Evolutionary conservation across 1,284 basidiomycete genomes (phyloP), one percentile per base, ranked within the genome.

Genomic region (Apiotrichum gamsii): DNA sequence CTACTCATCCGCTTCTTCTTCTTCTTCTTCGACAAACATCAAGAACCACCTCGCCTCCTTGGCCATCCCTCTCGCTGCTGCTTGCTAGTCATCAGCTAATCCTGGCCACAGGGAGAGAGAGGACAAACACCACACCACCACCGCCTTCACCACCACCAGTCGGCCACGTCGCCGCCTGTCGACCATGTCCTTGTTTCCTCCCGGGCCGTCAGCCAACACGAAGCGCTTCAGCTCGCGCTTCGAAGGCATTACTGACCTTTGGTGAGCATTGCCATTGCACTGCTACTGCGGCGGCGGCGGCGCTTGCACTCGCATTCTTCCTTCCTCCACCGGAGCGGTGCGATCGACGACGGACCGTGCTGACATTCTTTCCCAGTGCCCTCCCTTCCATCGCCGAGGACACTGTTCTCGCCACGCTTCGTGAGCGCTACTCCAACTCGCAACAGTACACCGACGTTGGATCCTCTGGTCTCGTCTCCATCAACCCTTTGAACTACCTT

Each of bases 401-500:
- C 47, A 72, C 67, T 5, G 58, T 72, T 41, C 57, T 72, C 4
- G 80, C 85, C 54, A 86, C 84, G 53, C 78, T 93, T 42, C 82
- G 87, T 29, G 87, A 91, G 73, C 80, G 88, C 32, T 93, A 90
- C 72, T 82, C 89, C 75, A 75, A 81, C 2, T 85, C 90, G 74
- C 80, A 75, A 54, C 84, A 89, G 55, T 93, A 93, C 75, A 90
- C 88, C 23, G 75, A 67, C 54, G 70, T 90, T 47, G 85, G 87
- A 19, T 76, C 83, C 15, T 81, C 80, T 32, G 77, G 77, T 8
- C 74, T 93, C 56, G 82, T 94, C 54, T 85, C 85, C 24, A 76
- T 93, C 59, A 94, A 94, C 70, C 89, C 90, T 0, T 84, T 91
- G 76, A 90, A 89, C 69, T 87, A 86, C 61, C 77, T 93, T 25